Evolutionary conservation across 495 filamentous ascomycete genomes (phyloP).

Genomic region (Penicillium samsonianum): DNA sequence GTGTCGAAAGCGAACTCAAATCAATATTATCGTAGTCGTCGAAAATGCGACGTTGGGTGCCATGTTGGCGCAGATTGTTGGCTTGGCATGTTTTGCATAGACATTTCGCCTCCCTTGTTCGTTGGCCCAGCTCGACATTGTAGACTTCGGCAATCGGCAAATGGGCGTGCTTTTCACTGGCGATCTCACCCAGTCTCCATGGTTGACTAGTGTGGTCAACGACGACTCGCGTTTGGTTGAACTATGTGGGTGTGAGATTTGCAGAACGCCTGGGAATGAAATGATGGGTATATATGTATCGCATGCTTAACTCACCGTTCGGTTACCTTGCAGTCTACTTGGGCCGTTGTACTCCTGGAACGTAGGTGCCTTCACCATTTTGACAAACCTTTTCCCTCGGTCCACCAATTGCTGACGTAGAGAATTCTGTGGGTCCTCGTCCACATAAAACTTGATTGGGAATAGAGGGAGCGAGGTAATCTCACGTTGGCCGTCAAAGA

Average conservation of each 20-base stretch:
- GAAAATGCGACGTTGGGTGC: not conserved
- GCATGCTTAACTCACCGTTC: not conserved
- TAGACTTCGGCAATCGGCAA: not conserved
- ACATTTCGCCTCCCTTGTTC: not conserved
- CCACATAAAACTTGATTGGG: not conserved
- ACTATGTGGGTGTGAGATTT: not conserved
- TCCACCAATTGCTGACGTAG: not conserved
- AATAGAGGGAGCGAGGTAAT: not conserved
- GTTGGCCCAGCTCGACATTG: not conserved
- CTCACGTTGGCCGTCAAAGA: not conserved
- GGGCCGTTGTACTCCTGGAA: not conserved
- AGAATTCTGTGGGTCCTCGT: not conserved
- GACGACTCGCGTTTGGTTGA: not conserved
- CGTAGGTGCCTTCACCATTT: not conserved
- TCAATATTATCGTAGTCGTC: constrained; percentile 2
- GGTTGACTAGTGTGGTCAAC: not conserved
- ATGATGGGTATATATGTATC: no score
- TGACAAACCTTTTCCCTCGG: not conserved
- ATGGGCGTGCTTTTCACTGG: not conserved
- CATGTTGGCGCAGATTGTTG: not conserved
- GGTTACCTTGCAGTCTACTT: not conserved
- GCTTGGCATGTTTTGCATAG: constrained; percentile 8
- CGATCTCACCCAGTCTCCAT: not conserved
- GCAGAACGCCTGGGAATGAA: no score
- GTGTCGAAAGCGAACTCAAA: not conserved